Conservation (phyloP, 371 early-diverging fungal species). For the Mucor plumbeus region DNA sequence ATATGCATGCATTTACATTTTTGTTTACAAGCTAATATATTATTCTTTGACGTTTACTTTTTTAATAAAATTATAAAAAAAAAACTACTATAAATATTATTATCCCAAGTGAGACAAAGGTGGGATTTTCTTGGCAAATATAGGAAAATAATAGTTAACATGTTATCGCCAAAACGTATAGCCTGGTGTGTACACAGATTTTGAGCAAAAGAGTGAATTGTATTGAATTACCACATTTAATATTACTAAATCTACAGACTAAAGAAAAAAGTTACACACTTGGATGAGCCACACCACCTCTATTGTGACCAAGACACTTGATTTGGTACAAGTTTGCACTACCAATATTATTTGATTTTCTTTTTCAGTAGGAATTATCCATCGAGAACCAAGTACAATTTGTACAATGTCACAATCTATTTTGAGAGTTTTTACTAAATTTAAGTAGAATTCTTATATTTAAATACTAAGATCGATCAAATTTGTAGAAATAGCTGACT, state of each 20-base stretch:
- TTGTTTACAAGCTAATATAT: too few relatives aligned
- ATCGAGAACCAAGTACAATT: neutral
- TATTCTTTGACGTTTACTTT: too few relatives aligned
- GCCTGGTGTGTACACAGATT: neutral
- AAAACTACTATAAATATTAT: neutral
- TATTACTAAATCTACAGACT: neutral
- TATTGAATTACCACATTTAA: constrained; percentile 1
- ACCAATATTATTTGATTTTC: neutral
- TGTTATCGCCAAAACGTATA: constrained; percentile 1
- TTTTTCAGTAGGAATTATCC: neutral
- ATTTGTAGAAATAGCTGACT: neutral
- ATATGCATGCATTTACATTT: too few relatives aligned
- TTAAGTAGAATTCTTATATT: neutral
- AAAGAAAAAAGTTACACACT: neutral
- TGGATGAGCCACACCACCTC: neutral
- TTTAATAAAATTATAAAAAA: neutral
- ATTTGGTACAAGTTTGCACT: neutral
- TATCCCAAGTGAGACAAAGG: neutral
- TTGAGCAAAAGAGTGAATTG: neutral
- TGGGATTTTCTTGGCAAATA: constrained; percentile 4
- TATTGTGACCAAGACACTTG: neutral
- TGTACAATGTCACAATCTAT: neutral
- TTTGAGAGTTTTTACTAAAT: neutral
- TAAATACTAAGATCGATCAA: neutral
- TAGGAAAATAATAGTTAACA: neutral